phyloP scores from a whole-genome alignment of 495 filamentous ascomycete genomes.

The Chaetomium cochliodes region DNA sequence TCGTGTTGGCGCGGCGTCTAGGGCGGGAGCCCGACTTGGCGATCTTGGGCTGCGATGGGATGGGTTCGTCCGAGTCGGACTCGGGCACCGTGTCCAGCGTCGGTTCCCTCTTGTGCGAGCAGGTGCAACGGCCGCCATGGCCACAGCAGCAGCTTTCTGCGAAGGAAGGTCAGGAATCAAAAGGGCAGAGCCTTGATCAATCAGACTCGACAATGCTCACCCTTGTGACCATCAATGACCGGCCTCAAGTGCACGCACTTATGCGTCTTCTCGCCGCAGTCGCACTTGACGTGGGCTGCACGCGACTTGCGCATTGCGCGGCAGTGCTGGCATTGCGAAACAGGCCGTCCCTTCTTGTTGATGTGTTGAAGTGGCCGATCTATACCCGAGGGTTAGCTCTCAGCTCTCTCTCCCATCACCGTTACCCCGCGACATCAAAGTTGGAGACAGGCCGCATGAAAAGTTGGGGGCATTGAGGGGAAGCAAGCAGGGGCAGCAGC shows the following conservation, averaged over 20 bases:
- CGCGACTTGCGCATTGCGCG: constrained; percentile 96
- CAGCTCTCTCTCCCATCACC: constrained; percentile 20
- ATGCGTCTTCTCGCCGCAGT: constrained; percentile 89
- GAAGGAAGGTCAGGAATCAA: constrained; percentile 51
- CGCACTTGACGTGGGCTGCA: constrained; percentile 92
- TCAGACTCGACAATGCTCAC: constrained; percentile 46
- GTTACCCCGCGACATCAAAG: constrained; percentile 21
- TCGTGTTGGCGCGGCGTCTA: constrained; percentile 65
- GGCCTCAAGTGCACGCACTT: constrained; percentile 64
- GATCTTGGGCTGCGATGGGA: constrained; percentile 43
- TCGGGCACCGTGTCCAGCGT: constrained; percentile 73
- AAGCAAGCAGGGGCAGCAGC: constrained; percentile 11
- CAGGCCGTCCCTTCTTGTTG: constrained; percentile 97
- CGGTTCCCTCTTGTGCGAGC: constrained; percentile 84
- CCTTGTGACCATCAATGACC: constrained; percentile 54
- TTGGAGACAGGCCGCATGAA: constrained; percentile 17
- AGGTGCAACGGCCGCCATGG: constrained; percentile 89
- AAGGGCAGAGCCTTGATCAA: constrained; percentile 41
- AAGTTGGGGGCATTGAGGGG: constrained; percentile 19
- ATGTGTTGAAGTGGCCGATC: constrained; percentile 93
- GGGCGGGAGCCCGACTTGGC: constrained; percentile 59
- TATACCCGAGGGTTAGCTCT: constrained; percentile 44
- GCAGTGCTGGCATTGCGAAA: constrained; percentile 98
- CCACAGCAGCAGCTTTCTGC: constrained; percentile 82
- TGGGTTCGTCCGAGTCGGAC: constrained; percentile 54